Evolutionary conservation across 768 basidiomycete species (phyloP).

Genomic region (Lactifluus subvellereus): DNA sequence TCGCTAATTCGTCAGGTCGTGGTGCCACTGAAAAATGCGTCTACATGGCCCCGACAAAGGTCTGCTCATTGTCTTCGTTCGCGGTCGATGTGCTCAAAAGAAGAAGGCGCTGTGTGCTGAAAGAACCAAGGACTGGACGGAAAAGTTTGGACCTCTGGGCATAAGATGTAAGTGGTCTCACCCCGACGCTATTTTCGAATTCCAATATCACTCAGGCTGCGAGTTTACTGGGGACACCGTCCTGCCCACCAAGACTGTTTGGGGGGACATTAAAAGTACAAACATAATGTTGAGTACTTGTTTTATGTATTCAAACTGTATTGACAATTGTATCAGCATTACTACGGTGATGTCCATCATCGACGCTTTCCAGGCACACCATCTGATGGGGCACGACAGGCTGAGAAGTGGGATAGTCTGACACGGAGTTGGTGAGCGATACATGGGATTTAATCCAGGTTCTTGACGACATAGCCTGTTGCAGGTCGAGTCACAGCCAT

Average conservation of each 20-base stretch:
- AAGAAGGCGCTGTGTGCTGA: slow-evolving; percentile 82
- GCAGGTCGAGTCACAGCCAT: slow-evolving; percentile 56
- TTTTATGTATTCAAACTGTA: slow-evolving; percentile 24
- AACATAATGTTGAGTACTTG: slow-evolving; percentile 59
- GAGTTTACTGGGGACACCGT: slow-evolving; percentile 93
- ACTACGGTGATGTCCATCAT: slow-evolving; percentile 54
- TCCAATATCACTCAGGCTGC: slow-evolving; percentile 46
- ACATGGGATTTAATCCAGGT: not conserved
- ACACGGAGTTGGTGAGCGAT: slow-evolving; percentile 74
- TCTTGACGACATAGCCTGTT: not conserved
- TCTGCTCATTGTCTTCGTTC: slow-evolving; percentile 26
- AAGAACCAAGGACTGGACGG: slow-evolving; percentile 74
- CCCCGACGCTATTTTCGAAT: not conserved
- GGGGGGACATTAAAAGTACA: slow-evolving; percentile 69
- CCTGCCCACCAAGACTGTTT: slow-evolving; percentile 53
- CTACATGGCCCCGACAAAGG: slow-evolving; percentile 93
- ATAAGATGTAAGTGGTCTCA: slow-evolving; percentile 55
- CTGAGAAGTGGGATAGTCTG: slow-evolving; percentile 95
- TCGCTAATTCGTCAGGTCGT: slow-evolving; percentile 39
- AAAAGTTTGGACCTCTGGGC: slow-evolving; percentile 71
- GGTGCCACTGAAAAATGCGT: slow-evolving; percentile 56
- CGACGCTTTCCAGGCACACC: not conserved
- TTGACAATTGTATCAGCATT: slow-evolving; percentile 40
- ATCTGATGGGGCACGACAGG: slow-evolving; percentile 39
- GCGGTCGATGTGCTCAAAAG: not conserved